Base-by-base conservation (phyloP, 371 early-diverging fungal genomes). In the Rhizopus sp. region DNA sequence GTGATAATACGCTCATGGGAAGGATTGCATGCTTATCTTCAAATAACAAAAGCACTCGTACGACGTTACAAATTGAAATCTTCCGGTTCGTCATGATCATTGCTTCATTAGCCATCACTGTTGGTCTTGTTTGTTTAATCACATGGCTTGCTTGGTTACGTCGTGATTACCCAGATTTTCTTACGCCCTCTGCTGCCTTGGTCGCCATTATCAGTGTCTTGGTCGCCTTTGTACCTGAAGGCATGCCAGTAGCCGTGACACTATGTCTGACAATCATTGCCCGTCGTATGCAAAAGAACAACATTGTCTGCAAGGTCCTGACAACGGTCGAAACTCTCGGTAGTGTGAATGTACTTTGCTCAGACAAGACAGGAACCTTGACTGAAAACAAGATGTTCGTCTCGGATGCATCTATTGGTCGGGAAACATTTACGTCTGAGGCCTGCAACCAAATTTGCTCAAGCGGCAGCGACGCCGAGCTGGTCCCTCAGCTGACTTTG, bases 331-430 rank as follows among this genome's bases (percentile, higher is more conserved):
- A 90, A 63, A 87, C 88, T 3, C 68, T 90, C 29, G 89, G 90
- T 13, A 80, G 81, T 57, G 83, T 89, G 44, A 78, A 77, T 31
- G 81, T 86, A 0, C 41, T 92, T 12, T 87, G 86, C 61, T 83
- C 83, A 10, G 88, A 88, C 60, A 90, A 91, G 63, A 89, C 88
- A 1, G 89, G 89, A 9, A 89, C 90, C 5, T 59, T 92, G 46
- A 89, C 89, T 3, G 73, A 78, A 57, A 86, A 82, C 68, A 72
- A 77, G 50, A 84, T 88, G 87, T 70, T 63, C 50, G 82, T 90
- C 33, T 72, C 73, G 40, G 71, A 76, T 50, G 62, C 78, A 4
- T 76, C 73, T 46, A 63, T 84, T 48, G 60, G 70, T 37, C 72
- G 77, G 47, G 60, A 74, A 6, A 63, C 64, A 17, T 63, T 64